Base-by-base conservation (phyloP, 768 basidiomycete genomes). In the Strobilomyces dryophilus region DNA sequence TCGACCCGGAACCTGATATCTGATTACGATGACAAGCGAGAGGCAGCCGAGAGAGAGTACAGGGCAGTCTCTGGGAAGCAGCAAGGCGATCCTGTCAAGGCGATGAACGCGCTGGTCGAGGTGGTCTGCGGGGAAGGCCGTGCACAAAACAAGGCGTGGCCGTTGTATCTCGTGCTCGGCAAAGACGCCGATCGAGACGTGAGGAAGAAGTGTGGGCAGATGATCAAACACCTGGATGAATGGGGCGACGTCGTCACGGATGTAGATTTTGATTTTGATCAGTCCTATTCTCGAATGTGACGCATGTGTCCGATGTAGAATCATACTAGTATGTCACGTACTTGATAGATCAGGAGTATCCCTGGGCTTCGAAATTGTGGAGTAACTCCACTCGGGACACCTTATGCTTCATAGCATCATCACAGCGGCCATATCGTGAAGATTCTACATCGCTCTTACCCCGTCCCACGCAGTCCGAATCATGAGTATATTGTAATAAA, bases 31-130 rank as follows among this genome's bases (percentile, higher is more conserved):
- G 63, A 63, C 9, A 24, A 76, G 45, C 77, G 82, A 37, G 61
- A 63, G 26, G 52, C 56, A 10, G 68, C 68, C 41, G 51, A 58
- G 4, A 61, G 58, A n/a, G 58, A 64, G 11, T 80, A 75, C 50
- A 56, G 47, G 8, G 56, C 66, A 1, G 56, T 79, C 1, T 63
- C 75, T 6, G 78, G 78, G 7, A 73, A 68, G n/a, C 77, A 81
- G 59, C 71, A 65, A 18, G 82, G 83, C 0, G 82, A 85, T 61
- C 84, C 84, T 0, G 63, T 67, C 44, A 83, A 82, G 62, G 84
- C 79, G 1, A 81, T 82, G 74, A 73, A 79, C 37, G 59, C 71
- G 14, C 62, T 75, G 46, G 74, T 74, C 39, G 74, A 76, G 47
- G 70, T 71, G 35, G 63, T 79, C 14, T 65, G 72, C 55, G 81